Conservation (phyloP, 495 filamentous ascomycete genomes). For the Cercophora sp. region DNA sequence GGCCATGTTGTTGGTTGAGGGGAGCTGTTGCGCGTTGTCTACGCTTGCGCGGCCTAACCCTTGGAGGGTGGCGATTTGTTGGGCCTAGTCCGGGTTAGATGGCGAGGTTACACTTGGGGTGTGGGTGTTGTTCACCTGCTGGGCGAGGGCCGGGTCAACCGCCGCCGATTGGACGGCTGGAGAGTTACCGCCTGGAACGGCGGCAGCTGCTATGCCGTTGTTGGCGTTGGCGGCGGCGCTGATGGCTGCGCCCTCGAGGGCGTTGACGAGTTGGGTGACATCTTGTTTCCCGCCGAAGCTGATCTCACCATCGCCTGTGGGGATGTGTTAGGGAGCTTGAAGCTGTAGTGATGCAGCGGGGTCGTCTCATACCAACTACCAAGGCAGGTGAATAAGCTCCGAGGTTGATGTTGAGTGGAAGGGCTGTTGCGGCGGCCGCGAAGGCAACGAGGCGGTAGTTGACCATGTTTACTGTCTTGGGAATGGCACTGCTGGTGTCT, state of each 20-base stretch:
- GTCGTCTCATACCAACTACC: constrained; percentile 33
- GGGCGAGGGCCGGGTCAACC: constrained; percentile 33
- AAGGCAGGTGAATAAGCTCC: constrained; percentile 57
- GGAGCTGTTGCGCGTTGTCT: no score
- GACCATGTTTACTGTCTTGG: constrained; percentile 37
- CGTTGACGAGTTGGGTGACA: constrained; percentile 47
- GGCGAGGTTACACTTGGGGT: neutral
- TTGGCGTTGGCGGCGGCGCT: constrained; percentile 35
- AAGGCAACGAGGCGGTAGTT: constrained; percentile 36
- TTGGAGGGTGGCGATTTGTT: constrained; percentile 41
- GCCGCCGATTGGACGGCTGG: constrained; percentile 18
- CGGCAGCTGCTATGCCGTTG: constrained; percentile 15
- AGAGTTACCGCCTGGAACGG: constrained; percentile 7
- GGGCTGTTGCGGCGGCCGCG: constrained; percentile 42
- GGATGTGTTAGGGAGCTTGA: constrained; percentile 19
- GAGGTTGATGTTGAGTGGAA: constrained; percentile 59
- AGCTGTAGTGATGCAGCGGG: neutral
- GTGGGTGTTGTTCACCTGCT: constrained; percentile 27
- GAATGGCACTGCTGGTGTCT: no score
- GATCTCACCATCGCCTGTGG: constrained; percentile 61
- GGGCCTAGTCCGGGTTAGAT: constrained; percentile 16
- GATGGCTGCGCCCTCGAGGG: constrained; percentile 47
- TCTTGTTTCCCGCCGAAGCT: constrained; percentile 53
- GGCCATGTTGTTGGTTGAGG: constrained; percentile 17
- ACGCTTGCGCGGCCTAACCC: constrained; percentile 23